Evolutionary conservation across 148 eudicot genomes (phyloP), one percentile per base, ranked within the genome.

Genomic region (Chenopodium suecicum): DNA sequence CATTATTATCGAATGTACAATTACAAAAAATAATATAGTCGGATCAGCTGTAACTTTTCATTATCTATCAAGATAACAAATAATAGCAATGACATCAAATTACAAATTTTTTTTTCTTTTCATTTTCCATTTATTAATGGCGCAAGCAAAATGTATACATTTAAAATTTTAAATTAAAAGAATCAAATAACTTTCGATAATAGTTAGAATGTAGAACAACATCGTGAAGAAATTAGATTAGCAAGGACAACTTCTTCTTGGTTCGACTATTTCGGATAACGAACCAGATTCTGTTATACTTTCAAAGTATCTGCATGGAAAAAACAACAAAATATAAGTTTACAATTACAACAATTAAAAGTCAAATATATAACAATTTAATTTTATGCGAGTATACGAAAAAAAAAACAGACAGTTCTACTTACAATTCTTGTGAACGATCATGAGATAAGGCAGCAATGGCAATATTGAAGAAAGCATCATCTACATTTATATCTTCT

Each of bases 401-500:
- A 25, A 52, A 52, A 52, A 52, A 52, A 1, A 14, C 1, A 37
- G 7, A 37, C 6, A 19, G 3, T 4, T 23, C 4, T 23, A 82
- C 91, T 84, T 84, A 89, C 91, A 82, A 82, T 69, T 86, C 87
- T 70, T 80, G 83, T 1, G 74, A 74, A 48, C 84, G 87, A 62
- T 81, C 85, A 60, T 82, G 77, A 68, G 79, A 44, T 63, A 90
- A 78, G 4, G 95, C 93, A 80, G 88, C 88, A 65, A 81, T 88
- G 4, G 95, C 95, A 77, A 88, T 83, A 56, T 83, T 80, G 19
- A 79, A 83, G 62, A 92, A 92, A 20, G 95, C 93, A 70, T 79
- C 75, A 48, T 92, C 93, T 0, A 92, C 95, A 73, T 92, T 89
- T 48, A 69, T 68, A 83, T 86, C 84, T 71, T 89, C 91, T 79